Evolutionary conservation across 768 basidiomycete genomes (phyloP).

Genomic region (Agaricus bisporus): DNA sequence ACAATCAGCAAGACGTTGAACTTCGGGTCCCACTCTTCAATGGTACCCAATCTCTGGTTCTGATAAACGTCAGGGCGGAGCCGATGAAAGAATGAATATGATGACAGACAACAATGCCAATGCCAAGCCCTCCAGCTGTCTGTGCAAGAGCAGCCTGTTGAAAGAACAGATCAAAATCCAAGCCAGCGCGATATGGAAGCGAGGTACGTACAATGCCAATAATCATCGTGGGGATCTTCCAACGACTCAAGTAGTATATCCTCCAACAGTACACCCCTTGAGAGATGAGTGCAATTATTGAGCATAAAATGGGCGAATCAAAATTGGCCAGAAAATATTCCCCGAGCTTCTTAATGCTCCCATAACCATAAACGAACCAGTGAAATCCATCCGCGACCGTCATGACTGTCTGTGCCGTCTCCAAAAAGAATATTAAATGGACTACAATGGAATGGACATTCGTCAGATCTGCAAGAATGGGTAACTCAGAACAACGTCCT

Average conservation of each 20-base stretch:
- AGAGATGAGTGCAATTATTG: slow-evolving; percentile 5
- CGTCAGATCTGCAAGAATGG: not conserved
- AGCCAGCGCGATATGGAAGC: not conserved
- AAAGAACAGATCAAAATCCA: not conserved
- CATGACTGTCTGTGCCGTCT: slow-evolving; percentile 5
- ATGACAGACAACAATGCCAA: slow-evolving; percentile 8
- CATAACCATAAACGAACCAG: slow-evolving; percentile 11
- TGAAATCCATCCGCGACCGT: slow-evolving; percentile 8
- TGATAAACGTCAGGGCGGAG: not conserved
- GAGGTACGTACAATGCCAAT: slow-evolving; percentile 3
- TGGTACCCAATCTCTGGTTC: slow-evolving; percentile 9
- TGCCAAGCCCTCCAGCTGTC: slow-evolving; percentile 4
- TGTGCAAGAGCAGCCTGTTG: slow-evolving; percentile 1
- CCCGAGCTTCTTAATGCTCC: slow-evolving; percentile 1
- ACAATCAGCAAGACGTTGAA: slow-evolving; percentile 6
- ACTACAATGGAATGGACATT: not conserved
- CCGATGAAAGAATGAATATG: too few relatives aligned
- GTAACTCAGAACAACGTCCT: not conserved
- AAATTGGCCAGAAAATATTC: slow-evolving; percentile 9
- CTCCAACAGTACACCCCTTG: slow-evolving; percentile 11
- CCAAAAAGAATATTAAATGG: slow-evolving; percentile 1
- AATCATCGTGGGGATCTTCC: not conserved
- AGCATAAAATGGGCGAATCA: slow-evolving; percentile 9
- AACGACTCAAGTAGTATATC: slow-evolving; percentile 4
- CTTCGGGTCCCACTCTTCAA: not conserved